Evolutionary conservation across 208 protist species (phyloP), one percentile per base, ranked within the genome.

Genomic region (Leishmania guyanensis): DNA sequence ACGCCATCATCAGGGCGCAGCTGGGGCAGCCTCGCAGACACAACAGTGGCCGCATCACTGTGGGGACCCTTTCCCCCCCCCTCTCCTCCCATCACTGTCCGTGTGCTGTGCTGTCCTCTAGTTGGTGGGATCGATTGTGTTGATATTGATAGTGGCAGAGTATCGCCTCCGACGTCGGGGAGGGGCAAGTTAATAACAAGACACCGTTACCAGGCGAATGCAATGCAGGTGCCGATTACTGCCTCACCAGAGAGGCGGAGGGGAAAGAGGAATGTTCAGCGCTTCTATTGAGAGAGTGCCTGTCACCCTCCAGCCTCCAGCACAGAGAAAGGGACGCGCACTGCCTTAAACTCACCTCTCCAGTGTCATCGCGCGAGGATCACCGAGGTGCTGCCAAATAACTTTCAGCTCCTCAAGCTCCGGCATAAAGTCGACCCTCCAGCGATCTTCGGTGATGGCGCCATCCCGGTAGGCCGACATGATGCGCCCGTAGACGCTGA

Each of bases 331-430:
- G 22, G 16, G 10, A 60, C n/a, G n/a, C 70, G 16, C 70, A 75
- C 10, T 6, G 70, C n/a, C 56, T 58, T 20, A 5, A 54, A 48
- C 29, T 51, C 2, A 68, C 10, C 64, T 39, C 65, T 74, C 76
- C 39, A 73, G 33, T 0, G 73, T 64, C 54, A 90, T 78, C 26
- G 80, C n/a, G 10, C 86, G 78, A 22, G 74, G 69, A 43, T 90
- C 86, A 20, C 87, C 84, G 3, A 89, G 78, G 69, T 83, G 64
- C 36, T 43, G n/a, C 78, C 90, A 92, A 33, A 90, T 69, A 43
- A 76, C 60, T n/a, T 70, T 77, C 64, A 95, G 78, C 75, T 91
- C 89, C 84, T 87, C 78, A 70, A 95, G 77, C 77, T 91, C 89
- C 43, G 68, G 36, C 54, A 86, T 78, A 77, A 93, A 92, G 53